A percentile compares a stretch with the other conserved stretches of the same genome.
These are phyloP conservation scores for Forsythia suspensa DNA, from an alignment of 257 asterid species.

Conservation along the genomic window DNA sequence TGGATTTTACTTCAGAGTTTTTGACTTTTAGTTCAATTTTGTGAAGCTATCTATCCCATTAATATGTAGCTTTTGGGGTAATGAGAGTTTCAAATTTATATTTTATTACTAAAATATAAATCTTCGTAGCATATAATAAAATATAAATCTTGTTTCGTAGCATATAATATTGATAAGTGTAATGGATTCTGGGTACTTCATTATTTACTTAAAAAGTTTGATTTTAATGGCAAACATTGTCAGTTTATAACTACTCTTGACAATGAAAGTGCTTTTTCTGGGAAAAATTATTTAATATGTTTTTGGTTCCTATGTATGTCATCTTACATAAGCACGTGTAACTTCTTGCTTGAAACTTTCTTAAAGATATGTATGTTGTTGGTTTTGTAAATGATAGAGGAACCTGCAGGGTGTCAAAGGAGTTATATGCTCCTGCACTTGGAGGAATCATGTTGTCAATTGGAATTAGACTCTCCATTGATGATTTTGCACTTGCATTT, in stretches of 20 bases:
- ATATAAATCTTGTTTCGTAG: background rate
- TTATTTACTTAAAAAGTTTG: too few relatives aligned
- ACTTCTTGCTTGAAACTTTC: conserved; percentile 23
- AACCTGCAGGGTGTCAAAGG: conserved; percentile 98
- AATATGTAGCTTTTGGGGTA: background rate
- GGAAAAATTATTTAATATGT: background rate
- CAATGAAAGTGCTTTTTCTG: background rate
- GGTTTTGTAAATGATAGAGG: conserved; percentile 53
- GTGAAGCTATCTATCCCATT: background rate
- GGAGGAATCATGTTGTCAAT: conserved; percentile 98
- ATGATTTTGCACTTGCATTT: conserved; percentile 89
- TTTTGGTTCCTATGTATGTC: conserved; percentile 11
- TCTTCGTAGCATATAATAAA: background rate
- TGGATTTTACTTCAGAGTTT: background rate
- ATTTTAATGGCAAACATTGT: too few relatives aligned
- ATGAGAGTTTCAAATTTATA: background rate
- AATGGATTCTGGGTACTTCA: background rate
- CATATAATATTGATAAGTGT: background rate
- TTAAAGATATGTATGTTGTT: conserved; percentile 36
- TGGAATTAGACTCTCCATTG: conserved; percentile 86
- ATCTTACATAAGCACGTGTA: background rate
- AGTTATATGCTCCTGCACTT: conserved; percentile 93
- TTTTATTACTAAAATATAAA: background rate
- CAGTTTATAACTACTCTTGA: background rate
- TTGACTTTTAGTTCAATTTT: background rate